Conservation (phyloP, 2,329 filamentous ascomycete species). For the Aspergillus floridensis region DNA sequence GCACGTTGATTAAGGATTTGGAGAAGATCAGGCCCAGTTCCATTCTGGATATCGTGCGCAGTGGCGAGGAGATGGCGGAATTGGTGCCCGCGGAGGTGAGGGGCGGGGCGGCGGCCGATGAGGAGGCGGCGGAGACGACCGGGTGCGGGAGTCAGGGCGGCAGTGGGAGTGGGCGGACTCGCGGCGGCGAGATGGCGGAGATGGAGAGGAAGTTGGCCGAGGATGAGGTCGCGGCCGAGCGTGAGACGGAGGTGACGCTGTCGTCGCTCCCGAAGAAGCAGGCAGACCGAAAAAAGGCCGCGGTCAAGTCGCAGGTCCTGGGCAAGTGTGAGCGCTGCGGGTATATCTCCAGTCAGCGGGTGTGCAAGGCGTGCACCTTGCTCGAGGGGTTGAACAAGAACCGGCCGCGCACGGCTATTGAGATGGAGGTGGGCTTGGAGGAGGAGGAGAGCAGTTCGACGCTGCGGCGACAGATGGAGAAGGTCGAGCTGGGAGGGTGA, state of each 20-base stretch:
- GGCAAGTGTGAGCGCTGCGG: conserved; percentile 84
- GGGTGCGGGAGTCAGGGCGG: conserved; percentile 66
- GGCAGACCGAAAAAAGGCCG: conserved; percentile 32
- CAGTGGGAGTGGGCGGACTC: conserved; percentile 56
- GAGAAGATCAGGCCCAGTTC: conserved; percentile 91
- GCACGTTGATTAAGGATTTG: conserved; percentile 89
- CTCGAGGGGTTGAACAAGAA: conserved; percentile 87
- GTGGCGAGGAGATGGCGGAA: conserved; percentile 92
- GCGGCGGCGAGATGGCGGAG: conserved; percentile 74
- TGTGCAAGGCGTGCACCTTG: conserved; percentile 91
- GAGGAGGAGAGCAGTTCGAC: conserved; percentile 54
- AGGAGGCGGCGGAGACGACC: conserved; percentile 60
- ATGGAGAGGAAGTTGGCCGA: conserved; percentile 72
- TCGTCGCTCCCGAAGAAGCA: conserved; percentile 11
- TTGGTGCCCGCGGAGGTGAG: conserved; percentile 65
- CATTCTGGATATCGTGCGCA: conserved; percentile 90
- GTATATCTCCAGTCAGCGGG: conserved; percentile 89
- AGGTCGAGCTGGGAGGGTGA: conserved; percentile 43
- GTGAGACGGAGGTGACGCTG: conserved; percentile 65
- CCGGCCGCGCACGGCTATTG: conserved; percentile 47
- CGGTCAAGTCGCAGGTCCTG: conserved; percentile 56
- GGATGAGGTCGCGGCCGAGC: conserved; percentile 58
- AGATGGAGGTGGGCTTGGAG: conserved; percentile 46
- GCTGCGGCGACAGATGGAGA: conserved; percentile 51
- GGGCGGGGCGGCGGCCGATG: conserved; percentile 46